These are phyloP conservation scores for Zymoseptoria crescenta DNA, from an alignment of 2,329 filamentous ascomycete species.

Conservation along the genomic window DNA sequence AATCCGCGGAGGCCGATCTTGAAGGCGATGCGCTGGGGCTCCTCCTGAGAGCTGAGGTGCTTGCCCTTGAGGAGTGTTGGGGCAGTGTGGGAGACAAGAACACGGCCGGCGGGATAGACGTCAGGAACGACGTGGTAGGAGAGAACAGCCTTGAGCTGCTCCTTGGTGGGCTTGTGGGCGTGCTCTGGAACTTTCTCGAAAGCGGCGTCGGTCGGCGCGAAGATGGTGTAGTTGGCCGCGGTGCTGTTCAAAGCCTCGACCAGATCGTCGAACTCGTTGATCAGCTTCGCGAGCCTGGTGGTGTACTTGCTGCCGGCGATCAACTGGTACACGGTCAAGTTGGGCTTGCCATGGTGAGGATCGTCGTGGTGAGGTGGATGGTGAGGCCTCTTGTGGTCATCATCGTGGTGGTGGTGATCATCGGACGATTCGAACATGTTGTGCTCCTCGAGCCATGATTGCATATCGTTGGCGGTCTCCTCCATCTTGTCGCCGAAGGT, in stretches of 20 bases:
- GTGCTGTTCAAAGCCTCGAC: slow-evolving; percentile 69
- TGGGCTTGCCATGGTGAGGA: slow-evolving; percentile 41
- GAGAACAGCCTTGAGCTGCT: slow-evolving; percentile 60
- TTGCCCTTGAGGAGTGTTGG: slow-evolving; percentile 57
- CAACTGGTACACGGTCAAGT: slow-evolving; percentile 71
- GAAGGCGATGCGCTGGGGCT: slow-evolving; percentile 62
- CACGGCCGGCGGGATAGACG: slow-evolving; percentile 55
- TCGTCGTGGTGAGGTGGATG: slow-evolving; percentile 30
- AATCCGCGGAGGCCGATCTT: slow-evolving; percentile 57
- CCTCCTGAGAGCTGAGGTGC: slow-evolving; percentile 52
- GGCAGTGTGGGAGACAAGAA: slow-evolving; percentile 66
- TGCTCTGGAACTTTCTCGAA: slow-evolving; percentile 59
- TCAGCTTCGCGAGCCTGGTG: slow-evolving; percentile 65
- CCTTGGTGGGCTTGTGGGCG: slow-evolving; percentile 56
- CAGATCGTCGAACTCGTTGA: slow-evolving; percentile 64
- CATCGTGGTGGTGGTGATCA: slow-evolving; percentile 21
- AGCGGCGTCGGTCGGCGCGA: slow-evolving; percentile 69
- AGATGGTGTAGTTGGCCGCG: slow-evolving; percentile 66
- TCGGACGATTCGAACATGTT: slow-evolving; percentile 29
- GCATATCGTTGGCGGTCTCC: slow-evolving; percentile 38
- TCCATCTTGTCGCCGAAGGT: slow-evolving; percentile 36
- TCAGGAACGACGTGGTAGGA: slow-evolving; percentile 68
- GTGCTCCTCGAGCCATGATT: slow-evolving; percentile 40
- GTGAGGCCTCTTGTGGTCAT: slow-evolving; percentile 14
- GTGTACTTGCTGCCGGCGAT: slow-evolving; percentile 71